These are phyloP conservation scores for Colletotrichum destructivum DNA, from an alignment of 2,329 filamentous ascomycete genomes.

Conservation along the genomic window DNA sequence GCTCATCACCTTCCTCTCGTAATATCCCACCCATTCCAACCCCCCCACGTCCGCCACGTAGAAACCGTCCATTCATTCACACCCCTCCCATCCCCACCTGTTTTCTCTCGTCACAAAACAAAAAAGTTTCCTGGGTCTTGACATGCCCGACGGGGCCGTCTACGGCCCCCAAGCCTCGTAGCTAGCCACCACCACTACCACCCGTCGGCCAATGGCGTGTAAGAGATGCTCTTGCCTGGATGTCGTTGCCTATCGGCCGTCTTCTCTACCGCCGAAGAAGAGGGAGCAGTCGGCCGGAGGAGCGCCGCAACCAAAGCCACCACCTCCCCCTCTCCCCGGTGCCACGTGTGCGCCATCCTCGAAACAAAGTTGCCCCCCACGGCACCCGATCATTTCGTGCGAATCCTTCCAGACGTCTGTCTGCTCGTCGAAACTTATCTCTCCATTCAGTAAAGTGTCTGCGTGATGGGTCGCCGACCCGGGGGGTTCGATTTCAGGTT, in stretches of 20 bases:
- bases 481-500: too few relatives aligned
- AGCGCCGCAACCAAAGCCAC: neutral
- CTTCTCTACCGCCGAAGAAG: neutral
- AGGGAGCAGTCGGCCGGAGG: conserved; percentile 3
- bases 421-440: conserved; percentile 32
- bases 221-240: conserved; percentile 16
- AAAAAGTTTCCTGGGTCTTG: neutral
- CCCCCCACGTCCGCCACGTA: too few relatives aligned
- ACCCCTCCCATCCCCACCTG: too few relatives aligned
- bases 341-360: neutral
- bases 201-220: conserved; percentile 36
- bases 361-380: conserved; percentile 26
- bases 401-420: conserved; percentile 9
- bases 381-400: neutral
- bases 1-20: neutral
- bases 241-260: conserved; percentile 5
- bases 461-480: too few relatives aligned
- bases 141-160: conserved; percentile 19
- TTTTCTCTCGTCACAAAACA: neutral
- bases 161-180: conserved; percentile 13
- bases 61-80: neutral
- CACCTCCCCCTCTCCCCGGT: neutral
- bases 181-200: neutral
- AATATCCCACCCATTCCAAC: neutral
- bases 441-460: conserved; percentile 24